Percentiles rank a stretch among this genome's conserved stretches.
These are phyloP conservation scores for Setaria italica DNA, from an alignment of 202 grass and related monocot genomes.

Conservation along the genomic window DNA sequence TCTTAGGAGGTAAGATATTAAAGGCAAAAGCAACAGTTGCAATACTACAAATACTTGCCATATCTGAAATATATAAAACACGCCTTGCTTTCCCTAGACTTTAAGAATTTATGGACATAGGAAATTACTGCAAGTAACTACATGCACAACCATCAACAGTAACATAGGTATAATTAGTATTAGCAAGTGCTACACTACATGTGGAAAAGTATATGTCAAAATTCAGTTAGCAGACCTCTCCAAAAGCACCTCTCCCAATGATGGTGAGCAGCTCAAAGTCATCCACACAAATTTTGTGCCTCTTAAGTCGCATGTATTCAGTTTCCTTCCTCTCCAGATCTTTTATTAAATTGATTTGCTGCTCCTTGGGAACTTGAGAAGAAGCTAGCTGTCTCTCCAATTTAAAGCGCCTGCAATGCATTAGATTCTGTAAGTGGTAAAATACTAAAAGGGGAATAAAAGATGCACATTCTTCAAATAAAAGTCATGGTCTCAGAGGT, in stretches of 20 bases:
- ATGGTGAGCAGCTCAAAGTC: slow-evolving; percentile 98
- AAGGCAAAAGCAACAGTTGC: slow-evolving; percentile 19
- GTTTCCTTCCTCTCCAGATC: slow-evolving; percentile 99
- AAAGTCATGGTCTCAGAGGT: neutral
- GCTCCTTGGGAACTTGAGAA: slow-evolving; percentile 89
- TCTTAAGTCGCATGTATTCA: slow-evolving; percentile 96
- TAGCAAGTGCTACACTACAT: neutral
- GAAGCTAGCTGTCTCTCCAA: slow-evolving; percentile 89
- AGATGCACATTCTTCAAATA: neutral
- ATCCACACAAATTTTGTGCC: slow-evolving; percentile 96
- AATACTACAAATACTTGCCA: slow-evolving; percentile 13
- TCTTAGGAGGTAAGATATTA: slow-evolving; percentile 18
- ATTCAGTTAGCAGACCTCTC: slow-evolving; percentile 74
- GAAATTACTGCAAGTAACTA: slow-evolving; percentile 34
- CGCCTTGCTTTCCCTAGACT: neutral
- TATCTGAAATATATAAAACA: slow-evolving; percentile 27
- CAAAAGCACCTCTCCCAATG: slow-evolving; percentile 99
- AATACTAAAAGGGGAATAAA: neutral
- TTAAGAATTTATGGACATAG: slow-evolving; percentile 25
- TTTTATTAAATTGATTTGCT: slow-evolving; percentile 91
- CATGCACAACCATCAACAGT: slow-evolving; percentile 5
- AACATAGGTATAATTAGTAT: neutral
- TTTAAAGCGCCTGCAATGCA: slow-evolving; percentile 71
- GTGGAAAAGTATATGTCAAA: slow-evolving; percentile 4
- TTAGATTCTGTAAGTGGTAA: slow-evolving; percentile 1